Percentiles rank a stretch among this genome's conserved stretches.
phyloP scores from a whole-genome alignment of 192 early-diverging fungal species.

The Coemansia sp. region DNA sequence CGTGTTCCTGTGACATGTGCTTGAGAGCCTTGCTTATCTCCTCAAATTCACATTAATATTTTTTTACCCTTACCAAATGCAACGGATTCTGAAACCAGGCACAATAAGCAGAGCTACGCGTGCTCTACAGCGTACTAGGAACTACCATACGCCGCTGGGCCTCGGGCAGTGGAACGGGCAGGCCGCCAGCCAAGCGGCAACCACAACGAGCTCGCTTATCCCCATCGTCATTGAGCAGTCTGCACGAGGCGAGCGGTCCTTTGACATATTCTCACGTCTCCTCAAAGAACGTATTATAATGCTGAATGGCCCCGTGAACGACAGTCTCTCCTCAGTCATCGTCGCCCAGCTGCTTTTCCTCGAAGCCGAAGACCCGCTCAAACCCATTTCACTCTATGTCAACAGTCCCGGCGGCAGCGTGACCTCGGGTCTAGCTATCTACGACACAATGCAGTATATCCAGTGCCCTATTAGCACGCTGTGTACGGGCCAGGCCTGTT shows the following conservation, averaged over 20 bases:
- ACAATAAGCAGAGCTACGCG: neutral
- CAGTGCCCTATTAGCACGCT: slow-evolving; percentile 89
- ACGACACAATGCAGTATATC: slow-evolving; percentile 91
- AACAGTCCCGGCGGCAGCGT: slow-evolving; percentile 97
- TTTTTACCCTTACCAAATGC: neutral
- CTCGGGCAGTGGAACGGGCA: slow-evolving; percentile 31
- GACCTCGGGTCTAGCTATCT: slow-evolving; percentile 92
- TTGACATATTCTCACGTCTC: slow-evolving; percentile 96
- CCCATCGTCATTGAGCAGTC: slow-evolving; percentile 62
- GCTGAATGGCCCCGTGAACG: slow-evolving; percentile 90
- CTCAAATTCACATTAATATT: neutral
- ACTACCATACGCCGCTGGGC: slow-evolving; percentile 33
- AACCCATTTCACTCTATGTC: slow-evolving; percentile 94
- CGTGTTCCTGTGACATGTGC: neutral
- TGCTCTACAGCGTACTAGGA: neutral
- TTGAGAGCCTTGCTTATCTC: neutral
- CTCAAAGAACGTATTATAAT: slow-evolving; percentile 96
- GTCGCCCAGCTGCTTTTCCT: slow-evolving; percentile 94
- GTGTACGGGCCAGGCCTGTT: slow-evolving; percentile 97
- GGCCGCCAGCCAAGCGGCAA: slow-evolving; percentile 14
- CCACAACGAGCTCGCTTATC: slow-evolving; percentile 36
- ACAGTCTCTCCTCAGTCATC: slow-evolving; percentile 80
- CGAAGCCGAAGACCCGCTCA: slow-evolving; percentile 92
- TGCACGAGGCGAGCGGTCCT: slow-evolving; percentile 88
- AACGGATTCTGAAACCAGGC: slow-evolving; percentile 1